These are phyloP conservation scores for Tephrocybe sp. DNA, from an alignment of 768 basidiomycete species.

Conservation along the genomic window DNA sequence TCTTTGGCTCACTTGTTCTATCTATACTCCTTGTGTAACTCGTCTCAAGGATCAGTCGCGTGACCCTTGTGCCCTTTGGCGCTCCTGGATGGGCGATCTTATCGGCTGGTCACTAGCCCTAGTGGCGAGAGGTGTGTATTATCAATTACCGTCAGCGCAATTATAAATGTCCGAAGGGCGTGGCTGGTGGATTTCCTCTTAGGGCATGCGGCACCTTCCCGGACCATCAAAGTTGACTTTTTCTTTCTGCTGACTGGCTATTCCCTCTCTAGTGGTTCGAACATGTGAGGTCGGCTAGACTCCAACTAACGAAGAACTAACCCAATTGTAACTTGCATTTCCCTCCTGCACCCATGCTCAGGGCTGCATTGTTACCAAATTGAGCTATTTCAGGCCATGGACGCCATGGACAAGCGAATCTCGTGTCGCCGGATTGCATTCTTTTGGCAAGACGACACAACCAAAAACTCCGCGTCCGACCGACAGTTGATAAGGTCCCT, in stretches of 20 bases:
- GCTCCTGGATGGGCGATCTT: no score
- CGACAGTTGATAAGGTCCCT: no score
- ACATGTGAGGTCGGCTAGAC: conserved; percentile 8
- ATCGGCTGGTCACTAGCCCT: neutral
- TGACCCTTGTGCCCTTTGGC: no score
- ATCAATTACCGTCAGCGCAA: neutral
- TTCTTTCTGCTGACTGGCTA: neutral
- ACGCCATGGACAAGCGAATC: neutral
- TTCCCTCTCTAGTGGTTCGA: neutral
- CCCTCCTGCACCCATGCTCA: conserved; percentile 15
- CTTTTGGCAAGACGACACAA: neutral
- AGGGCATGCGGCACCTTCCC: conserved; percentile 1
- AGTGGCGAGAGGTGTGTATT: neutral
- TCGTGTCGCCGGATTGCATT: conserved; percentile 5
- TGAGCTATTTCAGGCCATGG: neutral
- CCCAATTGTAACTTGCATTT: conserved; percentile 6
- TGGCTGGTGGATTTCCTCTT: conserved; percentile 11
- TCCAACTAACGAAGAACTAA: neutral
- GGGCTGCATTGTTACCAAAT: neutral
- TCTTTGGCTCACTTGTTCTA: no score
- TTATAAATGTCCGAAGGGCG: conserved; percentile 8
- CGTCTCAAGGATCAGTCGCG: no score
- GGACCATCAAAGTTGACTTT: neutral
- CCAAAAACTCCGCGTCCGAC: neutral
- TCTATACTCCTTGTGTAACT: no score